Base-by-base conservation (phyloP, 352 stramenopile species). In the Globisporangium nodosum region DNA sequence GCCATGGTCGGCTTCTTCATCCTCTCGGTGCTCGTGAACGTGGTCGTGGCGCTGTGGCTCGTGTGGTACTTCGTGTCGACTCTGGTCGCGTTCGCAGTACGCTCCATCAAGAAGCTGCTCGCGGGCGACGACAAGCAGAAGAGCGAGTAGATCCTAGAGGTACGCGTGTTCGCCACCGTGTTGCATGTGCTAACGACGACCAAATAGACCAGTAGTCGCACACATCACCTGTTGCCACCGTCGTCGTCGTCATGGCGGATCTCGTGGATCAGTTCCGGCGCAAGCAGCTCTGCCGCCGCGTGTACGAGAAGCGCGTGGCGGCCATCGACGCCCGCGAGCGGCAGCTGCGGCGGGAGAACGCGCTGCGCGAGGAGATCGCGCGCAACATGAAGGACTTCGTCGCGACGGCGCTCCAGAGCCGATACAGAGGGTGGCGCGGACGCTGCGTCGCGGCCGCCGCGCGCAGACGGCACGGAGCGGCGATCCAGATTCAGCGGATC, bases 301-400 rank as follows among this genome's bases (percentile, higher is more conserved):
- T 88, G 15, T 87, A 85, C 53, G 76, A 83, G 31, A 81, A 80
- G 60, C 77, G 77, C 9, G 20, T 85, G 12, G 65, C 61, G 6
- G 70, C 74, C 5, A 70, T 88, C 15, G 66, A 70, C n/a, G 54
- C 54, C 51, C 56, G 68, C 6, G 78, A 88, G 58, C 61, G 65
- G 1, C 64, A 66, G 62, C 58, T 90, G 31, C 74, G 78, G 5
- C 60, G 62, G 11, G 76, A 87, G 27, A 88, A 92, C 70, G 74
- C 71, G 12, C 52, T 92, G 8, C 74, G 79, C 24, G 81, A 90
- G 51, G 84, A 93, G 55, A 88, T 90, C 47, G 61, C 78, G 30
- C 54, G 66, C 56, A 92, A 90, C 62, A 88, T 87, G 74, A 85
- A 82, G 24, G 63, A 81, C 59, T 88, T 87, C 21, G 80, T 92